Base-by-base conservation (phyloP, 257 asterid genomes). In the Eucommia ulmoides region DNA sequence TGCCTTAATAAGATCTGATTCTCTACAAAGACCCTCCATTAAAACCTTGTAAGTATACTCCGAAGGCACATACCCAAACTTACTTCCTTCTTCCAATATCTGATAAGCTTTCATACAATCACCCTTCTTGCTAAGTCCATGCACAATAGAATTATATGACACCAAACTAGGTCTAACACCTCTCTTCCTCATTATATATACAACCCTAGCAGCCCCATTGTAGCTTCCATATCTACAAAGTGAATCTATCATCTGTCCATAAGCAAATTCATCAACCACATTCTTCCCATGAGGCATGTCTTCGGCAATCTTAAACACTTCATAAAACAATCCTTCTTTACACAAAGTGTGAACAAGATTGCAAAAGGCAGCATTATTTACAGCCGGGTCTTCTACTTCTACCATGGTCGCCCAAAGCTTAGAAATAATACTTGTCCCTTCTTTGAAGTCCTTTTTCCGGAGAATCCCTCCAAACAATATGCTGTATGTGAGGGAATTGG, bases 151-250 rank as follows among this genome's bases (percentile, higher is more conserved):
- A 60, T 84, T 82, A 63, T 84, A 84, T 0, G 88, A 76, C n/a
- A 71, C 63, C 56, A 67, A 55, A 54, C 91, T 70, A 1, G 94
- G 96, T n/a, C 24, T 18, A 4, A 71, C 41, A 5, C 93, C 92
- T 64, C 73, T 74, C 76, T 76, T 85, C 38, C 78, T 82, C 96
- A 89, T 89, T 63, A 89, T 73, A 55, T 89, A 85, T 35, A 82
- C 79, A 56, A 85, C 69, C 67, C 98, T 78, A 0, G 96, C 94
- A 53, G 91, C 96, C 23, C 83, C 98, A 49, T 85, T 89, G 62
- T 69, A 78, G 80, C 80, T 78, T 61, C 74, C 82, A 45, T 65
- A 78, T 53, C 59, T 69, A 67, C 93, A 78, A 1, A 89, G 69
- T 0, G 97, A 80, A 65, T 82, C 81, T 41, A 89, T 71, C 88